These are phyloP conservation scores for Eragrostis curvula DNA, from an alignment of 176 grass and related monocot genomes.

Conservation along the genomic window DNA sequence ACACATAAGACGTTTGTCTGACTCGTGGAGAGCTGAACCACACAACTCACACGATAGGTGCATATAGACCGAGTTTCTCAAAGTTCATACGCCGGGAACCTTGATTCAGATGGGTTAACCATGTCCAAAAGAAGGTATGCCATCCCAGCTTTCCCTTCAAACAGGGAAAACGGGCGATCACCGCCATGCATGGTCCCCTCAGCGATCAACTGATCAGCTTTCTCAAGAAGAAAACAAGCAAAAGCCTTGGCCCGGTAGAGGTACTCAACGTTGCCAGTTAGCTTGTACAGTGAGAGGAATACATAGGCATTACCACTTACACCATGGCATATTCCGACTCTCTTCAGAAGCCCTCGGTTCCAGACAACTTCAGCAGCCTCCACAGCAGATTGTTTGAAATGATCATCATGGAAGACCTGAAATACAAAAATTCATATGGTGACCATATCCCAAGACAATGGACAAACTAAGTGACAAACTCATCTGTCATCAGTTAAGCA, in stretches of 20 bases:
- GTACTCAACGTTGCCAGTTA: slow-evolving; percentile 70
- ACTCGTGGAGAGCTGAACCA: background rate
- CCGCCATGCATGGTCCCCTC: slow-evolving; percentile 81
- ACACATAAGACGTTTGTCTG: background rate
- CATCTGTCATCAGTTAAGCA: slow-evolving; percentile 8
- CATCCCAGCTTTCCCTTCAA: slow-evolving; percentile 92
- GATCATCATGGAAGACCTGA: slow-evolving; percentile 85
- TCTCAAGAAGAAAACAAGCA: slow-evolving; percentile 75
- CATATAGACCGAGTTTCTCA: slow-evolving; percentile 28
- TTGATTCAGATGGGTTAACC: slow-evolving; percentile 63
- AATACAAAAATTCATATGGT: slow-evolving; percentile 15
- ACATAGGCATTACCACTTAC: slow-evolving; percentile 81
- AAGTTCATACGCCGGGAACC: slow-evolving; percentile 83
- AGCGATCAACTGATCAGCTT: slow-evolving; percentile 61
- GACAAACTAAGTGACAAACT: background rate
- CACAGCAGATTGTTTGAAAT: slow-evolving; percentile 63
- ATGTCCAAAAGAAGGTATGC: slow-evolving; percentile 85
- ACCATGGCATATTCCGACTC: slow-evolving; percentile 86
- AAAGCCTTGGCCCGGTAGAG: slow-evolving; percentile 89
- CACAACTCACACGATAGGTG: background rate
- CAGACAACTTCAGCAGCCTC: slow-evolving; percentile 86
- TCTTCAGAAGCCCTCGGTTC: slow-evolving; percentile 87
- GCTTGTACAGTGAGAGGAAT: slow-evolving; percentile 75
- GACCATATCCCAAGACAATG: background rate
- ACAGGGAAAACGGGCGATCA: slow-evolving; percentile 81